A percentile compares a stretch with the other conserved stretches of the same genome.
phyloP scores from a whole-genome alignment of 1,284 basidiomycete genomes.

The Pisolithus thermaeus region DNA sequence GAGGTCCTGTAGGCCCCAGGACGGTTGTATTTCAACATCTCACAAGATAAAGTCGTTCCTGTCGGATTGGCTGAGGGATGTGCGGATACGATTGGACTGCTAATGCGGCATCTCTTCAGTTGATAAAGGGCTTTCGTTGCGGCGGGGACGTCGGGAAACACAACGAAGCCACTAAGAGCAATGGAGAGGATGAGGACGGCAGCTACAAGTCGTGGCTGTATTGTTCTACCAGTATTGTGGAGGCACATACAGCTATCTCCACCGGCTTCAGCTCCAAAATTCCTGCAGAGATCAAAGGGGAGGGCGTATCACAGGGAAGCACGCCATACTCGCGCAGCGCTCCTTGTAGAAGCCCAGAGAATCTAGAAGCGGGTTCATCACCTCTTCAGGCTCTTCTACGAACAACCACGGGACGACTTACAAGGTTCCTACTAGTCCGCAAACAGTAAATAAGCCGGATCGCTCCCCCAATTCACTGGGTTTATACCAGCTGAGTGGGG shows the following conservation, averaged over 20 bases:
- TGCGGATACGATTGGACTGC: not conserved
- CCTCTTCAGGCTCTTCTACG: not conserved
- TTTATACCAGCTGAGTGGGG: conserved; percentile 58
- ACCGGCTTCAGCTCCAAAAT: conserved; percentile 61
- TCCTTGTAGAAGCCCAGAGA: conserved; percentile 68
- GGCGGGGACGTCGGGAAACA: conserved; percentile 68
- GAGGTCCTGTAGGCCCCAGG: conserved; percentile 48
- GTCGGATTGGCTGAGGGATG: not conserved
- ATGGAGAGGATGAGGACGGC: conserved; percentile 69
- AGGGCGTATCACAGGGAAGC: not conserved
- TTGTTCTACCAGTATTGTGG: not conserved
- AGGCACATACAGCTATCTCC: conserved; percentile 61
- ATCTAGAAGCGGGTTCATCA: conserved; percentile 31
- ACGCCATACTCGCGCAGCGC: conserved; percentile 48
- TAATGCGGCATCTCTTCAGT: conserved; percentile 41
- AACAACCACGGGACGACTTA: conserved; percentile 23
- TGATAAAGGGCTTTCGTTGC: conserved; percentile 61
- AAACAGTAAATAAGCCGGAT: conserved; percentile 66
- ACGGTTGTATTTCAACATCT: conserved; percentile 38
- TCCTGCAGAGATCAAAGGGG: conserved; percentile 29
- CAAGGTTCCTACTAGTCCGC: conserved; percentile 61
- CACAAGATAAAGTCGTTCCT: conserved; percentile 55
- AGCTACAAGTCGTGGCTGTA: conserved; percentile 44
- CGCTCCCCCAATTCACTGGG: conserved; percentile 63
- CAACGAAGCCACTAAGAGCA: conserved; percentile 64